Conservation (phyloP, 768 basidiomycete genomes). For the Mycena latifolia region DNA sequence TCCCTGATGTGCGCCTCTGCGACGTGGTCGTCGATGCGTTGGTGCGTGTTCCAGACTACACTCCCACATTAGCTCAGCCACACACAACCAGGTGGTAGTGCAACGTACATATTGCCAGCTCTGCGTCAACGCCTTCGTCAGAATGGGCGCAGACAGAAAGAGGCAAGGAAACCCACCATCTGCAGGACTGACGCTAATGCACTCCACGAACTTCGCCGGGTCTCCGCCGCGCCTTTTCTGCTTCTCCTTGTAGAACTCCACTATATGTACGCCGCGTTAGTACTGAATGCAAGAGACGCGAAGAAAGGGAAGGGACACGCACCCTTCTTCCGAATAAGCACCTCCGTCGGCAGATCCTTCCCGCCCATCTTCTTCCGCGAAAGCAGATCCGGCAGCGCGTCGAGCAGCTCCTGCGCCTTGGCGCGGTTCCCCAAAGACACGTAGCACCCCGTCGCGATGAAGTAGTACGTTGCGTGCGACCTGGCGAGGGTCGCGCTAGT, state of each 20-base stretch:
- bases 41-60: conserved; percentile 87
- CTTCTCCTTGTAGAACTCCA: conserved; percentile 82
- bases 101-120: conserved; percentile 75
- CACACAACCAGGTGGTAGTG: neutral
- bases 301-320: conserved; percentile 42
- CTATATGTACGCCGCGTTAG: conserved; percentile 48
- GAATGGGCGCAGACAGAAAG: neutral
- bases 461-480: conserved; percentile 86
- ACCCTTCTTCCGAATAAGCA: conserved; percentile 84
- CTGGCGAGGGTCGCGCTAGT: conserved; percentile 53
- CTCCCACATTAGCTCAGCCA: too few species aligned
- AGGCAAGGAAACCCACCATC: conserved; percentile 61
- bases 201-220: conserved; percentile 61
- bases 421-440: conserved; percentile 65
- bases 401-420: conserved; percentile 71
- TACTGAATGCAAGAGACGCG: neutral
- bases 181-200: conserved; percentile 75
- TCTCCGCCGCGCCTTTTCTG: conserved; percentile 67
- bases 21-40: conserved; percentile 65
- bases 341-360: conserved; percentile 81
- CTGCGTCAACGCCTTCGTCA: conserved; percentile 45
- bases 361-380: conserved; percentile 69
- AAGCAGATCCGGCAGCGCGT: conserved; percentile 70
- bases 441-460: conserved; percentile 82
- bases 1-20: conserved; percentile 73